Conservation (phyloP, 202 grass and related monocot genomes). For the Bolboschoenoplectus hybrid region DNA sequence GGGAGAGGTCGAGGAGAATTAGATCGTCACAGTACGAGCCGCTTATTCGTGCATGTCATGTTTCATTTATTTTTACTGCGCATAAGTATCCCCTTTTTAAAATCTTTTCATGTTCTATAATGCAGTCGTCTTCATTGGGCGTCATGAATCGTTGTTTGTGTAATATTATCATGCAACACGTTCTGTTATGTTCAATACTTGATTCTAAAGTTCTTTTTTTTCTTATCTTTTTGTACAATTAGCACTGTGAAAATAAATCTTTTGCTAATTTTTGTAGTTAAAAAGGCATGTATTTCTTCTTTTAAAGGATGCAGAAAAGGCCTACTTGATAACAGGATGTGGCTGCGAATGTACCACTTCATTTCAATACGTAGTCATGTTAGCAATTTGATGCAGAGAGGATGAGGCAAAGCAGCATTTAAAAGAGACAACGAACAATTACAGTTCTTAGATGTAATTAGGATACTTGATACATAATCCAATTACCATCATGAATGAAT, state of each 20-base stretch:
- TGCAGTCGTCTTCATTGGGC: neutral
- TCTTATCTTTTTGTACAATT: neutral
- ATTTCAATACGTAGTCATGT: neutral
- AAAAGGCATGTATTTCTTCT: neutral
- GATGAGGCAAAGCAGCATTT: neutral
- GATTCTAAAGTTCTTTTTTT: neutral
- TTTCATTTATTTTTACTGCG: conserved; percentile 33
- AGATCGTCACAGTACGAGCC: neutral
- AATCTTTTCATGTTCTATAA: conserved; percentile 28
- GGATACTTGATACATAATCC: neutral
- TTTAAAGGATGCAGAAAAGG: neutral
- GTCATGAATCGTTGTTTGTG: conserved; percentile 38
- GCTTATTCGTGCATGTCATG: conserved; percentile 12
- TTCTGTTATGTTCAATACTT: conserved; percentile 18
- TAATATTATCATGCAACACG: conserved; percentile 41
- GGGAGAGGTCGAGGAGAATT: conserved; percentile 44
- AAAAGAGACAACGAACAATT: neutral
- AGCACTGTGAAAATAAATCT: neutral
- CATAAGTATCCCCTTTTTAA: conserved; percentile 26
- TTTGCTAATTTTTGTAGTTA: neutral
- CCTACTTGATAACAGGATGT: neutral
- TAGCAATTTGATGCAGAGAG: neutral
- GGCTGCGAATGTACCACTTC: neutral
- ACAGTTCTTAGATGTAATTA: neutral
- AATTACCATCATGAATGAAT: neutral